phyloP scores from a whole-genome alignment of 441 rosid genomes.

The Raphanus hybrid region DNA sequence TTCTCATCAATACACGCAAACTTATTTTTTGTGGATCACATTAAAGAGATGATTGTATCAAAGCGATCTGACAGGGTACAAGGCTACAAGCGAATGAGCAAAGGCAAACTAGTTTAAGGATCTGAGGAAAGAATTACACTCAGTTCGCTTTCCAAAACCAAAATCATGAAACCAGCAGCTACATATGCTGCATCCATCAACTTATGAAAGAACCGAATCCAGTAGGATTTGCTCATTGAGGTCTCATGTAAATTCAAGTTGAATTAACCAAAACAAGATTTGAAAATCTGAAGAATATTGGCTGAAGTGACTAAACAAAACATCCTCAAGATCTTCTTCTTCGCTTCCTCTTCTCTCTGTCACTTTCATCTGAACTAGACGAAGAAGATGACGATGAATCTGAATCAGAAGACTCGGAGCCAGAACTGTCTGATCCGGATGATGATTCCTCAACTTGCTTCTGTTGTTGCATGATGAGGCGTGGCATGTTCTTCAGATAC shows the following conservation, averaged over 20 bases:
- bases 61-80: not conserved
- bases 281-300: slow-evolving; percentile 6
- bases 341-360: slow-evolving; percentile 50
- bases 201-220: slow-evolving; percentile 1
- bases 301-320: not conserved
- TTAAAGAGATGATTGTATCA: not conserved
- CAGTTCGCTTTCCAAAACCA: not conserved
- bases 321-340: slow-evolving; percentile 45
- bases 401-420: slow-evolving; percentile 44
- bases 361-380: slow-evolving; percentile 54
- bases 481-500: slow-evolving; percentile 93
- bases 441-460: slow-evolving; percentile 50
- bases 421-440: slow-evolving; percentile 46
- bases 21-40: slow-evolving; percentile 13
- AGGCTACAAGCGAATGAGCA: not conserved
- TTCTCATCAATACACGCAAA: slow-evolving; percentile 16
- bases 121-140: not conserved
- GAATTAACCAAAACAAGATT: not conserved
- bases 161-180: not conserved
- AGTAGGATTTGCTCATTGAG: not conserved
- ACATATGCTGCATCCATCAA: not conserved
- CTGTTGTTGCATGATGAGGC: slow-evolving; percentile 92
- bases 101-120: not conserved
- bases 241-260: slow-evolving; percentile 3
- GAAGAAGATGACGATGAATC: slow-evolving; percentile 41